Conservation (phyloP, 495 filamentous ascomycete species). For the Cryomyces minteri region DNA sequence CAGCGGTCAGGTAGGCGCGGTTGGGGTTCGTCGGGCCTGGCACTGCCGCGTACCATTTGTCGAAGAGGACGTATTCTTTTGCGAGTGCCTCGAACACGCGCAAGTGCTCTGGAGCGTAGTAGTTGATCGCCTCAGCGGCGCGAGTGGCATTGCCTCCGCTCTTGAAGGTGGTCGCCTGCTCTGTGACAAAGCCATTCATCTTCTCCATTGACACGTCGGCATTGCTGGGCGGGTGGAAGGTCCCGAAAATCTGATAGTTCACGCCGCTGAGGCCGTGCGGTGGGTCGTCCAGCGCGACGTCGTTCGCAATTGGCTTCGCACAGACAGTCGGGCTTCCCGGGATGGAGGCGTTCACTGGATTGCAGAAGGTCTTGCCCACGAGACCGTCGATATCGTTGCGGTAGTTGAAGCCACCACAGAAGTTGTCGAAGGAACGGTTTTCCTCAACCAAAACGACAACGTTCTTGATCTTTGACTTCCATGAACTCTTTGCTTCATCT, state of each 20-base stretch:
- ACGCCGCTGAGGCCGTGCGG: slow-evolving; percentile 26
- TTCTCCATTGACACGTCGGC: slow-evolving; percentile 23
- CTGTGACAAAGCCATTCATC: slow-evolving; percentile 27
- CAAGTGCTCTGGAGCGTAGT: slow-evolving; percentile 22
- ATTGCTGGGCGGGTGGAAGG: slow-evolving; percentile 20
- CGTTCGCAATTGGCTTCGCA: slow-evolving; percentile 21
- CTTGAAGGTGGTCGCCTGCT: slow-evolving; percentile 27
- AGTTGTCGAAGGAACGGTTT: slow-evolving; percentile 30
- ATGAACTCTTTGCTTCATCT: too few relatives aligned
- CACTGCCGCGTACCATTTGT: slow-evolving; percentile 24
- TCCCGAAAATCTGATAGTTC: slow-evolving; percentile 25
- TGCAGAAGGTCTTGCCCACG: slow-evolving; percentile 20
- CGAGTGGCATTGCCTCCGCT: slow-evolving; percentile 21
- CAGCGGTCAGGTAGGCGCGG: slow-evolving; percentile 23
- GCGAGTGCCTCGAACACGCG: slow-evolving; percentile 20
- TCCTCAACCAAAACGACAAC: slow-evolving; percentile 27
- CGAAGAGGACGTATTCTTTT: slow-evolving; percentile 25
- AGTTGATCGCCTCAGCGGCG: slow-evolving; percentile 24
- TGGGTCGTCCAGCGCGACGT: slow-evolving; percentile 24
- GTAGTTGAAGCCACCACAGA: slow-evolving; percentile 26
- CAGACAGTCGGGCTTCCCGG: slow-evolving; percentile 25
- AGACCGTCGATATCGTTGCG: slow-evolving; percentile 25
- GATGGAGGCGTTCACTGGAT: slow-evolving; percentile 26
- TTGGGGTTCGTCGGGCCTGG: slow-evolving; percentile 25
- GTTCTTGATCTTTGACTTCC: slow-evolving; percentile 29